Percentiles rank a stretch among this genome's conserved stretches.
Evolutionary conservation across 805 yeast species (phyloP).

Genomic region (Sugiyamaella chiloensis): DNA sequence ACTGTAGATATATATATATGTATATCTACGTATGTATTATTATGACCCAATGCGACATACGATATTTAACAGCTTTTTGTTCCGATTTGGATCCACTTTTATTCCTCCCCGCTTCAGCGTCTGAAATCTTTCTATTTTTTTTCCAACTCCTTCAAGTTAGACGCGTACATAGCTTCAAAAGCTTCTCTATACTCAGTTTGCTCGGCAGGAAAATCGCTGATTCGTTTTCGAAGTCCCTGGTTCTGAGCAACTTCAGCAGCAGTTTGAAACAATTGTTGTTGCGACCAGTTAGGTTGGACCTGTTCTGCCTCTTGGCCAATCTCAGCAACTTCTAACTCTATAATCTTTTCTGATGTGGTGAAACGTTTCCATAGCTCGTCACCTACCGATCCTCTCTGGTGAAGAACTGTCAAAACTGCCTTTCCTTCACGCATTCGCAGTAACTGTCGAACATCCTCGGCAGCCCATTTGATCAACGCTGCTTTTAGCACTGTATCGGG

Average conservation of each 20-base stretch:
- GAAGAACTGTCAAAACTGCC: constrained; percentile 63
- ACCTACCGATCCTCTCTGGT: constrained; percentile 87
- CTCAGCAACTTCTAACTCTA: constrained; percentile 77
- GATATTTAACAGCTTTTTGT: too few relatives aligned
- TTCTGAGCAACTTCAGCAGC: constrained; percentile 90
- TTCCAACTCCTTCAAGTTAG: constrained; percentile 17
- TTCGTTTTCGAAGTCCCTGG: constrained; percentile 82
- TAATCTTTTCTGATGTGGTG: constrained; percentile 70
- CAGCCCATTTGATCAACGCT: constrained; percentile 66
- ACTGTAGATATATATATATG: background rate
- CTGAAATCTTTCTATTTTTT: too few relatives aligned
- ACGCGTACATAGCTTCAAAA: constrained; percentile 16
- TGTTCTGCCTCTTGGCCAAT: constrained; percentile 71
- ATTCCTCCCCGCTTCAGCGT: too few relatives aligned
- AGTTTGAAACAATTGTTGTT: constrained; percentile 65
- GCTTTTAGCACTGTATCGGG: constrained; percentile 77
- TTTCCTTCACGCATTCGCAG: constrained; percentile 78
- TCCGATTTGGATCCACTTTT: too few relatives aligned
- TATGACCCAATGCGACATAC: too few relatives aligned
- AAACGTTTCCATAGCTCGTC: constrained; percentile 83
- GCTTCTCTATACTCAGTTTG: constrained; percentile 23
- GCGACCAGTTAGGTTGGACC: constrained; percentile 71
- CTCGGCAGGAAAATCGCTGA: constrained; percentile 32
- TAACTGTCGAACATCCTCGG: constrained; percentile 82
- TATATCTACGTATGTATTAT: background rate